A percentile compares a stretch with the other conserved stretches of the same genome.
Evolutionary conservation across 805 yeast genomes (phyloP).

Genomic region (Maudiozyma serrabonitensis): DNA sequence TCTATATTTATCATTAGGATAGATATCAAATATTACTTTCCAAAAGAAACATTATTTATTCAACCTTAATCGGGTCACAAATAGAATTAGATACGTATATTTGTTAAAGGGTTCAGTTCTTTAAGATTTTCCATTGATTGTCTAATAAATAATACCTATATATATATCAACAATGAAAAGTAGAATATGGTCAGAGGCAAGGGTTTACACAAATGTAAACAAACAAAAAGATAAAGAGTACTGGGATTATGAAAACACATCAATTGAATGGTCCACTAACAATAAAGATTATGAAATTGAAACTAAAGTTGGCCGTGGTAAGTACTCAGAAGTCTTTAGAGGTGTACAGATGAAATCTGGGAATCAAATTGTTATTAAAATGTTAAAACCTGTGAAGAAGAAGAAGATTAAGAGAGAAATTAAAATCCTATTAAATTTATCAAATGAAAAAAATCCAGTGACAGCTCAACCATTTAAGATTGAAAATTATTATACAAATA

Average conservation of each 20-base stretch:
- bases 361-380: constrained; percentile 71
- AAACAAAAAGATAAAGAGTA: constrained; percentile 57
- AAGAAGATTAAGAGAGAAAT: constrained; percentile 88
- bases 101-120: not conserved
- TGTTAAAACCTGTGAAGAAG: constrained; percentile 83
- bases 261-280: constrained; percentile 52
- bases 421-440: constrained; percentile 72
- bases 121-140: not conserved
- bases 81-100: not conserved
- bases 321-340: constrained; percentile 89
- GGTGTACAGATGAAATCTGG: constrained; percentile 63
- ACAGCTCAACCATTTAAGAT: constrained; percentile 17
- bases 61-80: no score
- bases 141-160: not conserved
- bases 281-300: constrained; percentile 62
- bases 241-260: constrained; percentile 76
- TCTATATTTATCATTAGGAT: no score
- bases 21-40: no score
- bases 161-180: constrained; percentile 19
- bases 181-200: constrained; percentile 37
- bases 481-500: constrained; percentile 23
- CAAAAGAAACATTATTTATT: no score
- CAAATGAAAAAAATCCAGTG: constrained; percentile 31
- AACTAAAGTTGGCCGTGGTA: constrained; percentile 82
- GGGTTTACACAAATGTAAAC: constrained; percentile 72